Evolutionary conservation across 2,329 filamentous ascomycete species (phyloP).

Genomic region (Byssoonygena ceratinophila): DNA sequence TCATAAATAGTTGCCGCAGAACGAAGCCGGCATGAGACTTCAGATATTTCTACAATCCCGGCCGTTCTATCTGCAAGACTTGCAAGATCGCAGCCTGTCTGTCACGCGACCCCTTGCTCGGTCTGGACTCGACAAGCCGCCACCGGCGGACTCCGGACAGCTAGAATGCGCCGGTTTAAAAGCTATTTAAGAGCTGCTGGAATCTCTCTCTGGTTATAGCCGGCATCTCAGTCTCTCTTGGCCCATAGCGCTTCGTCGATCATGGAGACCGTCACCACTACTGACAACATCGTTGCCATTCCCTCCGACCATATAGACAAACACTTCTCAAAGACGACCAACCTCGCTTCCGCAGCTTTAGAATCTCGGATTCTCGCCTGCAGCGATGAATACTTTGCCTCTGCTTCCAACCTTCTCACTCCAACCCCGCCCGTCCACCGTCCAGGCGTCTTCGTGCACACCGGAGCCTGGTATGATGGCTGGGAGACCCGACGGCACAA

Average conservation of each 20-base stretch:
- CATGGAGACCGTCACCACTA: neutral
- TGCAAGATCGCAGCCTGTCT: no score
- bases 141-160: neutral
- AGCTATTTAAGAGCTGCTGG: neutral
- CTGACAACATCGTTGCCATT: constrained; percentile 26
- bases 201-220: neutral
- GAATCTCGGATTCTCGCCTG: constrained; percentile 46
- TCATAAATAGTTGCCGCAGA: no score
- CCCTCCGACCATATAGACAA: constrained; percentile 43
- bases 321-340: constrained; percentile 47
- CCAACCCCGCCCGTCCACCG: constrained; percentile 47
- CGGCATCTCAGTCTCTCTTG: neutral
- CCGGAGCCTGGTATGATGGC: constrained; percentile 55
- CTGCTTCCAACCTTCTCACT: constrained; percentile 49
- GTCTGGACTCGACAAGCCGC: no score
- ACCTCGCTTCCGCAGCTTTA: constrained; percentile 35
- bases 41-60: no score
- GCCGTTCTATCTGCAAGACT: no score
- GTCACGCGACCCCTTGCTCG: no score
- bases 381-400: constrained; percentile 53
- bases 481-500: constrained; percentile 56
- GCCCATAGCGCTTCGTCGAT: neutral
- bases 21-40: no score
- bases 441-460: constrained; percentile 49
- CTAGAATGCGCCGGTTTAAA: neutral